Evolutionary conservation across 805 yeast genomes (phyloP).

Genomic region (Starmerella cellae): DNA sequence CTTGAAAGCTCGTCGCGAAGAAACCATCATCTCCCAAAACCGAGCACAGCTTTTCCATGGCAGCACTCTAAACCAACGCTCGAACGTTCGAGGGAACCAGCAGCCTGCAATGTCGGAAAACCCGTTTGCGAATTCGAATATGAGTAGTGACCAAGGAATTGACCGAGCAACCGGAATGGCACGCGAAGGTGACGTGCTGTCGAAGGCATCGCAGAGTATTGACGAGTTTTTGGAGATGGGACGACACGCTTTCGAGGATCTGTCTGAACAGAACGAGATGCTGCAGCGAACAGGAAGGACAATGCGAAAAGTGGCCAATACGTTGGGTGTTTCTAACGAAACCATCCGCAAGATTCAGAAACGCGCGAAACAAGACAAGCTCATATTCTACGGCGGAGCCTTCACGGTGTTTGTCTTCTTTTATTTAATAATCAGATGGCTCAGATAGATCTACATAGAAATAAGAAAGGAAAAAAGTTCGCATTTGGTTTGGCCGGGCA

Average conservation of each 20-base stretch:
- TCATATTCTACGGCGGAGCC: slow-evolving; percentile 70
- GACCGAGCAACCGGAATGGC: slow-evolving; percentile 48
- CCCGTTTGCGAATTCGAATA: slow-evolving; percentile 19
- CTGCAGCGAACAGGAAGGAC: slow-evolving; percentile 48
- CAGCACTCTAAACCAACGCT: not conserved
- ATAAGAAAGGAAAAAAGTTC: no score
- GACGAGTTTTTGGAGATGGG: slow-evolving; percentile 91
- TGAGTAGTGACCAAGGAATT: slow-evolving; percentile 11
- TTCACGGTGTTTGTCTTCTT: slow-evolving; percentile 48
- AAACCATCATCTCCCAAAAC: slow-evolving; percentile 34
- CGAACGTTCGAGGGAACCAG: no score
- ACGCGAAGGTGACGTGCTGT: slow-evolving; percentile 47
- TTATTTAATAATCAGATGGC: slow-evolving; percentile 51
- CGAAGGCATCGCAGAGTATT: slow-evolving; percentile 63
- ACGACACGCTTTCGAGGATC: slow-evolving; percentile 65
- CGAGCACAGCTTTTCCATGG: slow-evolving; percentile 42
- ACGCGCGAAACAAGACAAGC: slow-evolving; percentile 73
- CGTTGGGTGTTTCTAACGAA: slow-evolving; percentile 74
- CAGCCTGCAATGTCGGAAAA: slow-evolving; percentile 21
- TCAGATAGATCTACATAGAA: no score
- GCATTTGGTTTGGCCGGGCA: no score
- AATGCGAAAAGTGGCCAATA: slow-evolving; percentile 55
- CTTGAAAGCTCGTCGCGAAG: slow-evolving; percentile 47
- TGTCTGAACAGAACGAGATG: slow-evolving; percentile 70
- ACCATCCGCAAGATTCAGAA: slow-evolving; percentile 71